Base-by-base conservation (phyloP, 2,329 filamentous ascomycete species). In the Penicillium sp. region DNA sequence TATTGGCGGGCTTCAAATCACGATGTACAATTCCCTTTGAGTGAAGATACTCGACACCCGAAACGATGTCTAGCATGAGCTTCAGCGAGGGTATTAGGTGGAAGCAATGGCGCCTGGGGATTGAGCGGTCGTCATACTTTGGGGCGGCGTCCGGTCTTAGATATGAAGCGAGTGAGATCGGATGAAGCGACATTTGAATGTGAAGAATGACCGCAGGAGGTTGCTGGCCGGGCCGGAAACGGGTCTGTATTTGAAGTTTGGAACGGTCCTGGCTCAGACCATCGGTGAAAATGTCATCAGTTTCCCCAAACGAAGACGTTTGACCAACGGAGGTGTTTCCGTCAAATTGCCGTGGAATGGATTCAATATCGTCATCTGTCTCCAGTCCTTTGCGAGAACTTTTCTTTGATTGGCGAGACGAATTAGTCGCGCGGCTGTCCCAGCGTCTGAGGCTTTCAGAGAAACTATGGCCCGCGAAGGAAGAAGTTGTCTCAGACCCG, bases 101-200 rank as follows among this genome's bases (percentile, higher is more conserved):
- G 63, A 82, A 87, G 61, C 83, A 86, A 64, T 87, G 83, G 4
- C 72, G 72, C 5, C 71, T 65, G 8, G 56, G 55, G 13, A 57
- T 43, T 6, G 54, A 49, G 30, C 58, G 14, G 2, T 36, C 37
- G 43, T 56, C 55, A n/a, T 62, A 48, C 28, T 57, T 58, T 1
- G 42, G 43, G 18, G 49, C 44, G 9, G 63, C 50, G 35, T 69
- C 62, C 12, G 73, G 66, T 38, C 72, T 77, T 4, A 87, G 64
- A 57, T 81, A 86, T 1, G 80, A 77, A 8, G 78, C 75, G 10
- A 87, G 72, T 2, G 81, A 84, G 44, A 83, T 73, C 0, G 82
- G 81, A 62, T 84, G 81, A 3, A 83, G 72, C 4, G 80, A 80
- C 82, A 86, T 86, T 60, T 86, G 83, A n/a, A 86, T 81, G 62